Conservation (phyloP, 1,284 basidiomycete genomes). For the Marasmius tenuissimus region DNA sequence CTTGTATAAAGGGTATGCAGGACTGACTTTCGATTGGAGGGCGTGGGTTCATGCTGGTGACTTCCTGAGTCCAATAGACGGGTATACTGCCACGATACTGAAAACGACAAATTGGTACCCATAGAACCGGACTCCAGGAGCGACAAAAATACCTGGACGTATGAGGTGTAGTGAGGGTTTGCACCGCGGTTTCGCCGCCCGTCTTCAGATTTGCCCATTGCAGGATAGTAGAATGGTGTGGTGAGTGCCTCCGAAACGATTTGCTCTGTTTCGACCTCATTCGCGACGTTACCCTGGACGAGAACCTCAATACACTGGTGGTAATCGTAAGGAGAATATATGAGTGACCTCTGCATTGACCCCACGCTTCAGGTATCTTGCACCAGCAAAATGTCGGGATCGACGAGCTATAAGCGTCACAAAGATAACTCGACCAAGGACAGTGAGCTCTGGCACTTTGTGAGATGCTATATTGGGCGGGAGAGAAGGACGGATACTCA, state of each 20-base stretch:
- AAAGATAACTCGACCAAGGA: constrained; percentile 89
- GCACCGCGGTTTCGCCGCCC: constrained; percentile 47
- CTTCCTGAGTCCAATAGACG: constrained; percentile 95
- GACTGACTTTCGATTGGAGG: constrained; percentile 92
- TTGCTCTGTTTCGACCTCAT: constrained; percentile 99
- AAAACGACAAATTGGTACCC: background rate
- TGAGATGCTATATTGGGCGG: background rate
- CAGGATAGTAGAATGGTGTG: constrained; percentile 84
- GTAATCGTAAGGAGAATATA: background rate
- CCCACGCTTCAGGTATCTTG: constrained; percentile 93
- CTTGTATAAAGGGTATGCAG: background rate
- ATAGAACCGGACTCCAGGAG: background rate
- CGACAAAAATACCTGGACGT: constrained; percentile 70
- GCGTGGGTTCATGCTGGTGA: constrained; percentile 85
- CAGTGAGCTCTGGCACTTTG: constrained; percentile 72
- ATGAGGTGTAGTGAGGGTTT: constrained; percentile 90
- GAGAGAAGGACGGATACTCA: constrained; percentile 39
- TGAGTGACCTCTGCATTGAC: constrained; percentile 81
- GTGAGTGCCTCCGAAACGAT: constrained; percentile 95
- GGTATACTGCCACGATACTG: constrained; percentile 96
- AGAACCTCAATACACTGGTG: background rate
- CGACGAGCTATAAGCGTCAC: constrained; percentile 93
- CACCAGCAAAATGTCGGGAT: constrained; percentile 95
- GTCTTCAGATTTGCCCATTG: constrained; percentile 29
- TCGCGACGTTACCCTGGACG: constrained; percentile 90